Conservation (phyloP, 768 basidiomycete species). For the Clavaria fumosa region DNA sequence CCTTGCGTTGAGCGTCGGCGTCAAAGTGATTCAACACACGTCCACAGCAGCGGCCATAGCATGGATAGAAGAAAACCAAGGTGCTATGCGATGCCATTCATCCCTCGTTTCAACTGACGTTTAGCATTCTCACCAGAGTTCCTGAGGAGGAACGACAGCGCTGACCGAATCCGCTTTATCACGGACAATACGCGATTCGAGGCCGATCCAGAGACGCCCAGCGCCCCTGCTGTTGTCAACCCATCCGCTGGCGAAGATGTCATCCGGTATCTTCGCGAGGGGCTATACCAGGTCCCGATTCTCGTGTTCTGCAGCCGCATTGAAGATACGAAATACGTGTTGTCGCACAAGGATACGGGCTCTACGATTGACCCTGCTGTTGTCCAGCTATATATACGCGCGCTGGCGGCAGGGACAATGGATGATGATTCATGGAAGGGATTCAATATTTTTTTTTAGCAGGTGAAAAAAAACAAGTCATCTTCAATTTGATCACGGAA, state of each 20-base stretch:
- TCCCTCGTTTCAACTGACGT: not conserved
- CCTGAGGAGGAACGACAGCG: conserved; percentile 13
- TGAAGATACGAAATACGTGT: conserved; percentile 12
- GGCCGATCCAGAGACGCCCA: not conserved
- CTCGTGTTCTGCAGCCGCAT: conserved; percentile 13
- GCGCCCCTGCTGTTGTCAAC: conserved; percentile 11
- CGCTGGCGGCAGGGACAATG: not conserved
- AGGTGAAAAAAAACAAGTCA: too few species aligned
- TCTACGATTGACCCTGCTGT: conserved; percentile 8
- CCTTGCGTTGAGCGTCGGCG: conserved; percentile 10
- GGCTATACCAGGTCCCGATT: conserved; percentile 11
- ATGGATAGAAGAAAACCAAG: conserved; percentile 17
- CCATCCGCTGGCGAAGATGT: conserved; percentile 15
- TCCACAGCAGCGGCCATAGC: conserved; percentile 17
- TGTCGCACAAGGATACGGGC: conserved; percentile 11
- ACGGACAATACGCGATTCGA: conserved; percentile 19
- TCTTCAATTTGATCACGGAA: too few species aligned
- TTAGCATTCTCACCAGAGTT: conserved; percentile 9
- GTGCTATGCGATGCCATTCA: conserved; percentile 7
- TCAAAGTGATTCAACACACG: conserved; percentile 14
- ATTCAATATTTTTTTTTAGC: not conserved
- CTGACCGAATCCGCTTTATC: conserved; percentile 16
- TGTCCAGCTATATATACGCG: conserved; percentile 5
- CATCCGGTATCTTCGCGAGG: conserved; percentile 15
- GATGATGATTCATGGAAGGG: conserved; percentile 3